Conservation (phyloP, 192 early-diverging fungal genomes). For the Haplosporangium gracile region DNA sequence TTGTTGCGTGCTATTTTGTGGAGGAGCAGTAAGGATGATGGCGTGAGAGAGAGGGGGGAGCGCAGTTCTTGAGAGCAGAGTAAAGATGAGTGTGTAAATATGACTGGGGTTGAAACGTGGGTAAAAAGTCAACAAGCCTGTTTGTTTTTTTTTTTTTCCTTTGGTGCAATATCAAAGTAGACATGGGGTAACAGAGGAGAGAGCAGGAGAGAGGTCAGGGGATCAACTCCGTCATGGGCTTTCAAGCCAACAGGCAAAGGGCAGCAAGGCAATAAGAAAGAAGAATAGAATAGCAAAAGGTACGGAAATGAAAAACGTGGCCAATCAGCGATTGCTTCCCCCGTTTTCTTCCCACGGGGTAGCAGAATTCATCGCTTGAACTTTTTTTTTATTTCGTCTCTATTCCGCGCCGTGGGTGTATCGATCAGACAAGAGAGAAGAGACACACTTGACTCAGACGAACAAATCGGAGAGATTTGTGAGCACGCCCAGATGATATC, state of each 20-base stretch:
- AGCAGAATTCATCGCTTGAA: not conserved
- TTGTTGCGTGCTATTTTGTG: not conserved
- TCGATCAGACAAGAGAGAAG: not conserved
- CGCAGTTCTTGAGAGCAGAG: not conserved
- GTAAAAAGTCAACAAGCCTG: not conserved
- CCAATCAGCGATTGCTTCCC: conserved; percentile 16
- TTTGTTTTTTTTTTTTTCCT: not conserved
- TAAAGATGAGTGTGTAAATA: not conserved
- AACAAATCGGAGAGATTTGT: not conserved
- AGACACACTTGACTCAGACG: conserved; percentile 8
- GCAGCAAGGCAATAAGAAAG: not conserved
- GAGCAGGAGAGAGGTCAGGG: not conserved
- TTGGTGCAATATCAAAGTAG: not conserved
- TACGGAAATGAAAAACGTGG: conserved; percentile 10
- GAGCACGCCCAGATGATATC: not conserved
- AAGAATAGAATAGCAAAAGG: not conserved
- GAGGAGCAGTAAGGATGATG: not conserved
- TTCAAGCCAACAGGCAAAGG: not conserved
- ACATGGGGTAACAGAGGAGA: not conserved
- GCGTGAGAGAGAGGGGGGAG: not conserved
- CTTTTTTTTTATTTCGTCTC: not conserved
- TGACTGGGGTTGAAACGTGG: conserved; percentile 8
- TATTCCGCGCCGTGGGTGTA: not conserved
- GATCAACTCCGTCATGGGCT: not conserved
- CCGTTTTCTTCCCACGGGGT: conserved; percentile 45